These are phyloP conservation scores for Magnolia changhungtana DNA, from an alignment of 164 flowering plant genomes.

Conservation along the genomic window DNA sequence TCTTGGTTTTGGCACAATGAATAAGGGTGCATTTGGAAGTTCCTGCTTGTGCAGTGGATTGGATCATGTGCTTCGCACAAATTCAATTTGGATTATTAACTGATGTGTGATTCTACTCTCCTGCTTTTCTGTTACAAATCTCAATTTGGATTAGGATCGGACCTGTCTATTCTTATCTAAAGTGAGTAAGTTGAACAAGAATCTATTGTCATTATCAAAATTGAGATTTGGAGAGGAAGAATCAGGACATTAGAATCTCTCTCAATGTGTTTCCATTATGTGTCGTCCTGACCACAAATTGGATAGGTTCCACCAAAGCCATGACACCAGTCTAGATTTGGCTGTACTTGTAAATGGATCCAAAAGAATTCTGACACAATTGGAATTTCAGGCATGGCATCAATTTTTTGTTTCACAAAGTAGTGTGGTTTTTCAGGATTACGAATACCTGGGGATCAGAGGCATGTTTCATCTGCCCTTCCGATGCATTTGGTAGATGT, in stretches of 20 bases:
- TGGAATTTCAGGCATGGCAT: not conserved
- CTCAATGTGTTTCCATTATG: not conserved
- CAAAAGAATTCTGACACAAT: no score
- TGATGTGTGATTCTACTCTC: not conserved
- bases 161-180: not conserved
- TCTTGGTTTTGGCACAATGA: not conserved
- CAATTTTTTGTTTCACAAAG: not conserved
- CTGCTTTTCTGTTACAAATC: not conserved
- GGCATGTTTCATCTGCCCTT: slow-evolving; percentile 69
- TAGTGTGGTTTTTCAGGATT: slow-evolving; percentile 43
- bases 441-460: slow-evolving; percentile 75
- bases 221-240: not conserved
- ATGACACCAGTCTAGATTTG: not conserved
- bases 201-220: no score
- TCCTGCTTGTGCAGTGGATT: not conserved
- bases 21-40: not conserved
- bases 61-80: not conserved
- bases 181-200: not conserved
- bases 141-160: not conserved
- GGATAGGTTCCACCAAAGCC: not conserved
- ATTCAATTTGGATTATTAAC: no score
- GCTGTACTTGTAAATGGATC: not conserved
- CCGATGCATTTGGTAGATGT: slow-evolving; percentile 83
- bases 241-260: not conserved
- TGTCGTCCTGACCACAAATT: not conserved